Base-by-base conservation (phyloP, 2,329 filamentous ascomycete genomes). In the Chaetomium strumarium region DNA sequence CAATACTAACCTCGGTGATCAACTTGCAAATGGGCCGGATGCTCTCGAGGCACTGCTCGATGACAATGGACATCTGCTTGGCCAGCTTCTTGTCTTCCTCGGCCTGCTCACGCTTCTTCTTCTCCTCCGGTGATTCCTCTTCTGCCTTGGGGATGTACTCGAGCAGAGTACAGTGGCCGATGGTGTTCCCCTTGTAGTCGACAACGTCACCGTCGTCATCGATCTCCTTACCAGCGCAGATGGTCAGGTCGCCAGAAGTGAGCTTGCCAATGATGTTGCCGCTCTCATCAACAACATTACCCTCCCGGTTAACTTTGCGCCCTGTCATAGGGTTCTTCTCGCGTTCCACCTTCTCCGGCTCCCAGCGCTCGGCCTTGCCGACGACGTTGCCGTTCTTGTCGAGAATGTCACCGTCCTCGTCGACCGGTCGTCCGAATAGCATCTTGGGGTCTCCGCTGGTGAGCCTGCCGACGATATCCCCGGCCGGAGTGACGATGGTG, bases 1-100 rank as follows among this genome's bases (percentile, higher is more conserved):
- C 2, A 14, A 30, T 19, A 67, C 77, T 68, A 77, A 86, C 84
- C 58, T 90, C 85, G 5, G 82, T 87, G 68, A 96, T 96, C 74
- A 90, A 80, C 72, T 88, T 90, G 76, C 88, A 87, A 65, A 95
- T 83, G 10, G 90, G 90, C 60, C 87, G 84, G 66, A 96, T 81
- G 67, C 85, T 87, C 64, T 95, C 89, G 7, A 96, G 77, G 13
- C 88, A 88, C 67, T 91, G 83, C 64, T 85, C 79, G 60, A 95
- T 81, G 62, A 86, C 85, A 52, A 70, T 73, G 12, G 78, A 75
- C 75, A 96, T 90, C 72, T 88, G 85, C 56, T 80, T 77, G 1
- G 90, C 90, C 36, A 95, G 78, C 72, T 95, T 82, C 58, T 76
- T 77, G 66, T 95, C 89, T 56, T 85, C 76, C 66, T 81, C 82